Conservation (phyloP, 2,329 filamentous ascomycete genomes). For the Calonectria pseudoturangicola region DNA sequence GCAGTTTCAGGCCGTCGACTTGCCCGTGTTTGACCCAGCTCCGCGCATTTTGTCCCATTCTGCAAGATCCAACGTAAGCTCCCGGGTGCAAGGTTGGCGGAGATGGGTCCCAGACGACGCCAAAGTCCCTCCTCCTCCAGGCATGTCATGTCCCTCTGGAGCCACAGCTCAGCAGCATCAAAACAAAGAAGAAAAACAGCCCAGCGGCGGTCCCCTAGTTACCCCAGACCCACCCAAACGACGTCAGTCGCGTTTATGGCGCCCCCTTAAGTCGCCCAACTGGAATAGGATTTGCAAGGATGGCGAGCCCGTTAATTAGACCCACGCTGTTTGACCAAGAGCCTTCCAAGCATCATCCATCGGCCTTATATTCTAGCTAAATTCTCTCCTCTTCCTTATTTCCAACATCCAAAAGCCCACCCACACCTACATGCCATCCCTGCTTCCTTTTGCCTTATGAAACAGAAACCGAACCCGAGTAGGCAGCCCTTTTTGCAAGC, state of each 20-base stretch:
- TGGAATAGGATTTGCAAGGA: conserved; percentile 22
- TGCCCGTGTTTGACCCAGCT: background rate
- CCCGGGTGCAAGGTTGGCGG: background rate
- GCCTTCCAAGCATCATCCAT: conserved; percentile 5
- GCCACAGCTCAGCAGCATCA: background rate
- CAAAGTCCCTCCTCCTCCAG: background rate
- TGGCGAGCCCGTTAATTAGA: conserved; percentile 24
- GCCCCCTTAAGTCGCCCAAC: conserved; percentile 19
- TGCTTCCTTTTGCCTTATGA: background rate
- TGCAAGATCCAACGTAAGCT: conserved; percentile 19
- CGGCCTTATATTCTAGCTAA: conserved; percentile 21
- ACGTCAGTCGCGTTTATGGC: conserved; percentile 24
- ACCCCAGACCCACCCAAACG: conserved; percentile 23
- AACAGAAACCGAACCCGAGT: conserved; percentile 18
- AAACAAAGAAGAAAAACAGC: background rate
- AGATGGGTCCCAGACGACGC: background rate
- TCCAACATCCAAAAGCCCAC: background rate
- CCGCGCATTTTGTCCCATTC: background rate
- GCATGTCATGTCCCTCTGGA: background rate
- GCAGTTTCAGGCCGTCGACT: background rate
- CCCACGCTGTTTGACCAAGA: conserved; percentile 9
- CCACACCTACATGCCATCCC: background rate
- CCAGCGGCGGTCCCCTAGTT: conserved; percentile 18
- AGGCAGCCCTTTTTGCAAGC: background rate
- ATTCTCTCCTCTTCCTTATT: conserved; percentile 6